phyloP scores from a whole-genome alignment of 805 yeast species.

The Barnettozyma siamensis region DNA sequence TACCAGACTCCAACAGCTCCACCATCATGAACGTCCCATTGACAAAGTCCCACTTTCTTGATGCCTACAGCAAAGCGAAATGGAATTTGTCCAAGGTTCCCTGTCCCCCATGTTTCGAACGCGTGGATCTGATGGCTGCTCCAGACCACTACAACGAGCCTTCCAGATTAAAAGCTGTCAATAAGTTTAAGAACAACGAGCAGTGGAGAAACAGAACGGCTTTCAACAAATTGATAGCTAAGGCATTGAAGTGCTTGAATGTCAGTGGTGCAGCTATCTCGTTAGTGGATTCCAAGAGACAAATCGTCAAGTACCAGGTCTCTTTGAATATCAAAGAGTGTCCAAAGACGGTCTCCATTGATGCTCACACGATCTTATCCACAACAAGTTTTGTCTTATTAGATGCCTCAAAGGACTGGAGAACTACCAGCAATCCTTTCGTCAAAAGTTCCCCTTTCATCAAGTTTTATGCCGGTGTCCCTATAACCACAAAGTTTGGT shows the following conservation, averaged over 20 bases:
- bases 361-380: conserved; percentile 64
- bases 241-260: conserved; percentile 36
- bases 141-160: conserved; percentile 54
- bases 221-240: conserved; percentile 34
- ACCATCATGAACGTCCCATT: conserved; percentile 29
- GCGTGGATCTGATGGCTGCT: conserved; percentile 46
- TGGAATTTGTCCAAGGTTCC: conserved; percentile 50
- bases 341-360: conserved; percentile 54
- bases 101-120: conserved; percentile 48
- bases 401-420: conserved; percentile 68
- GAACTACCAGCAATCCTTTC: conserved; percentile 55
- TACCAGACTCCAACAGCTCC: conserved; percentile 10
- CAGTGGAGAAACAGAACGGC: conserved; percentile 44
- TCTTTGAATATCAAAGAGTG: conserved; percentile 44
- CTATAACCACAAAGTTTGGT: conserved; percentile 37
- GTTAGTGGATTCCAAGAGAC: conserved; percentile 43
- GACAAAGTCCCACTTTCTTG: conserved; percentile 49
- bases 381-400: conserved; percentile 45
- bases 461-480: conserved; percentile 61
- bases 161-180: conserved; percentile 39
- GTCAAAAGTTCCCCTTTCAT: conserved; percentile 57
- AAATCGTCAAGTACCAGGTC: conserved; percentile 43
- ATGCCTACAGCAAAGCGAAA: conserved; percentile 49
- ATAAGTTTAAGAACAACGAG: conserved; percentile 30
- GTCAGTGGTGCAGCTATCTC: conserved; percentile 55